Conservation (phyloP, 2,329 filamentous ascomycete genomes). For the Phyllosticta ampelicida region DNA sequence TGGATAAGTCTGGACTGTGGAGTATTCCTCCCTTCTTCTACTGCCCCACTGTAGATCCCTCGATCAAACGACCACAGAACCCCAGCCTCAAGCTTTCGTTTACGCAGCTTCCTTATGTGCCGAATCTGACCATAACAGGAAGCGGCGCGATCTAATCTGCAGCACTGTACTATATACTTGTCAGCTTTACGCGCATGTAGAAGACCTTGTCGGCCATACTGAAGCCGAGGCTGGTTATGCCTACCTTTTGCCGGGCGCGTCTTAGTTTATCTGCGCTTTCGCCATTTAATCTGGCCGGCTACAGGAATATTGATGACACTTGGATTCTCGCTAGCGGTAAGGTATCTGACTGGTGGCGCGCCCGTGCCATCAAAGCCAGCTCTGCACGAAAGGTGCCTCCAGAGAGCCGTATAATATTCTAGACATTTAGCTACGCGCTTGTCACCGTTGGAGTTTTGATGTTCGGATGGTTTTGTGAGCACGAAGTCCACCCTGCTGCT, state of each 20-base stretch:
- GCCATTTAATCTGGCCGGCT: too few species aligned
- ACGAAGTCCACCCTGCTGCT: slow-evolving; percentile 20
- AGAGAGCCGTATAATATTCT: slow-evolving; percentile 30
- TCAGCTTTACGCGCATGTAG: slow-evolving; percentile 15
- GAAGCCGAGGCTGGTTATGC: slow-evolving; percentile 25
- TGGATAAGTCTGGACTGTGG: background rate
- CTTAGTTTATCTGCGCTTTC: too few species aligned
- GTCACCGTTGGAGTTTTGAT: slow-evolving; percentile 29
- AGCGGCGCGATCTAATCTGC: slow-evolving; percentile 21
- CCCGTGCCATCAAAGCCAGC: slow-evolving; percentile 16
- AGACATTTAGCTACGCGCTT: slow-evolving; percentile 31
- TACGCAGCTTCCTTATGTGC: slow-evolving; percentile 18
- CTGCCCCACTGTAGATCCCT: background rate
- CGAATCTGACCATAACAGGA: slow-evolving; percentile 21
- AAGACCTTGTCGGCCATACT: slow-evolving; percentile 24
- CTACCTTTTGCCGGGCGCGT: slow-evolving; percentile 23
- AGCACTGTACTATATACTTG: slow-evolving; percentile 20
- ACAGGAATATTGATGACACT: slow-evolving; percentile 21
- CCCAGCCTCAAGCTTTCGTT: background rate
- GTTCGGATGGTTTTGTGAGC: slow-evolving; percentile 32
- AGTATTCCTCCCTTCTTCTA: slow-evolving; percentile 3
- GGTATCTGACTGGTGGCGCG: slow-evolving; percentile 28
- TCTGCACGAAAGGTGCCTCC: slow-evolving; percentile 22
- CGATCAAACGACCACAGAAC: background rate
- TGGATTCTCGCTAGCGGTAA: slow-evolving; percentile 29